phyloP scores from a whole-genome alignment of 306 rosid genomes.

The Pachyrhizus erosus region DNA sequence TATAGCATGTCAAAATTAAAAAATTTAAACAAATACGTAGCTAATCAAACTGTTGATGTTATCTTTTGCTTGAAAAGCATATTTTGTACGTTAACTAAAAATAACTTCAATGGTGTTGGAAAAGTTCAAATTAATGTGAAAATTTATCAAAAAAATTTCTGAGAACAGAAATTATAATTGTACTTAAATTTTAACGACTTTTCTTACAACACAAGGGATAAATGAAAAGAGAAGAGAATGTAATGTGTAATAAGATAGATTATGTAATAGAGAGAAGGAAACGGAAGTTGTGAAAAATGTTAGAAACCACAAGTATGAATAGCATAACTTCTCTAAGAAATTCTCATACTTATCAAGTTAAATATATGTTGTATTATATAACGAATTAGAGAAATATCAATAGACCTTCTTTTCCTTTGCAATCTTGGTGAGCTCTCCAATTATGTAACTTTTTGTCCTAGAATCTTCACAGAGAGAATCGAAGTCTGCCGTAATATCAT shows the following conservation, averaged over 20 bases:
- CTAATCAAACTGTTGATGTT: not conserved
- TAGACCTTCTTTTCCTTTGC: constrained; percentile 82
- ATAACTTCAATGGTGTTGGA: not conserved
- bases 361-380: not conserved
- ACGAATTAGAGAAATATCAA: not conserved
- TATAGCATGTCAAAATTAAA: not conserved
- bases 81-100: not conserved
- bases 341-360: constrained; percentile 16
- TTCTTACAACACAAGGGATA: not conserved
- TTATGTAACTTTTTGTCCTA: constrained; percentile 61
- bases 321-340: not conserved
- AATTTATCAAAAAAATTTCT: not conserved
- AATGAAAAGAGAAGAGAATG: not conserved
- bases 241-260: not conserved
- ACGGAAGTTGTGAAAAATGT: not conserved
- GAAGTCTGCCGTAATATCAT: constrained; percentile 60
- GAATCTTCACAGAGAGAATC: constrained; percentile 70
- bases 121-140: not conserved
- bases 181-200: not conserved
- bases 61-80: constrained; percentile 7
- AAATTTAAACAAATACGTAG: not conserved
- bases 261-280: not conserved
- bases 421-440: constrained; percentile 70
- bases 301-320: not conserved
- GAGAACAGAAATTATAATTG: not conserved